Evolutionary conservation across 2,329 filamentous ascomycete genomes (phyloP), one percentile per base, ranked within the genome.

Genomic region (Biscogniauxia marginata): DNA sequence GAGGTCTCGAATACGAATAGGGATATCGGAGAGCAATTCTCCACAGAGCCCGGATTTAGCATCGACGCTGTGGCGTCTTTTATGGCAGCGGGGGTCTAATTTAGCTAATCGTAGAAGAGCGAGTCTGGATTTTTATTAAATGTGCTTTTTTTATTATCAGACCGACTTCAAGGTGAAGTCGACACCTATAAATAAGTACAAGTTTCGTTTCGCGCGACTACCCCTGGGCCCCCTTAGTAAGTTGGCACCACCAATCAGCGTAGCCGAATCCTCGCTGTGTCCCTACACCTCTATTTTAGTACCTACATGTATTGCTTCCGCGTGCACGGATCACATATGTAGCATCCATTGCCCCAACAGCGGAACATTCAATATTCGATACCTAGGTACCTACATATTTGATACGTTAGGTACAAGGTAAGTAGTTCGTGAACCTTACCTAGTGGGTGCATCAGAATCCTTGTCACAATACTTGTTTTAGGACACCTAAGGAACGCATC

Each of bases 1-100:
- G 18, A 46, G 18, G 44, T 46, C 44, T 22, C 54, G 48, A 46
- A 20, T 48, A 23, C 16, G 54, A 55, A 57, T 61, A 60, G 55
- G 58, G 56, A 57, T 60, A 52, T 57, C 60, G 56, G 53, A 53
- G 30, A 49, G 49, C 48, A 50, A 52, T 50, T 56, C 23, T 47
- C 53, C 55, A 54, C 48, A 54, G 47, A 53, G 55, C 21, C 55
- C 51, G 25, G 48, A 22, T 50, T 34, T 46, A 24, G 43, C 50
- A 50, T 30, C 20, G 46, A 47, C 20, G 23, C 20, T 23, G 18
- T 22, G 20, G 44, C 44, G 44, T 11, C 20, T 46, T 49, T 49
- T 49, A 23, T 49, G 23, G 48, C 25, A 30, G 24, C 18, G 23
- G 46, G n/a, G 46, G 30, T 39, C 30, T 39, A 16, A 39, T 39